These are phyloP conservation scores for Vanrija humicola DNA, from an alignment of 1,284 basidiomycete genomes.

Conservation along the genomic window DNA sequence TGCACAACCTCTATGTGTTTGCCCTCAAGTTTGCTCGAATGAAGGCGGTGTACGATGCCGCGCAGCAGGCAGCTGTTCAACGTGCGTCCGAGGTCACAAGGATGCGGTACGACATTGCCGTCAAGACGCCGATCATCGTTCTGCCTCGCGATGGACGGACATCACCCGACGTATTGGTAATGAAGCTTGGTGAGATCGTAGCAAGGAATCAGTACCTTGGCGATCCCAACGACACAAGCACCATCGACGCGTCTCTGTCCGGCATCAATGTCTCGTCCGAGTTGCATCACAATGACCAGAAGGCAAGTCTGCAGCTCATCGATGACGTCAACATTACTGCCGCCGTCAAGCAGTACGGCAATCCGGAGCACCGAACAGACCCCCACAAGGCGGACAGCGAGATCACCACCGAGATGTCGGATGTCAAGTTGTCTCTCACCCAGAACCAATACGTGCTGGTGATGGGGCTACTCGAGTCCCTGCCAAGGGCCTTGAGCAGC, in stretches of 20 bases:
- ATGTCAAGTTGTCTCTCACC: constrained; percentile 84
- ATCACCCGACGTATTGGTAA: constrained; percentile 67
- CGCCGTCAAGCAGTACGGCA: constrained; percentile 60
- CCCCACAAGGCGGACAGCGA: constrained; percentile 63
- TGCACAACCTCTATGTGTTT: constrained; percentile 82
- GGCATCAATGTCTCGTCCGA: constrained; percentile 82
- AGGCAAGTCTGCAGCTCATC: constrained; percentile 73
- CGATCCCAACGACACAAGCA: constrained; percentile 55
- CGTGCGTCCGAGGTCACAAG: constrained; percentile 75
- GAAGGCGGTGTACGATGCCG: constrained; percentile 90
- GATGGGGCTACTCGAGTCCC: constrained; percentile 65
- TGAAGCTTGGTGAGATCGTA: constrained; percentile 84
- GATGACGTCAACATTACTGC: constrained; percentile 82
- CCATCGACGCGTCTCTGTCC: constrained; percentile 70
- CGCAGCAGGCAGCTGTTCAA: constrained; percentile 86
- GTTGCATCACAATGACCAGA: constrained; percentile 54
- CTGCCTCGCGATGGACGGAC: constrained; percentile 69
- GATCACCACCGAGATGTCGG: constrained; percentile 64
- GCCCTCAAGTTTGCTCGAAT: constrained; percentile 81
- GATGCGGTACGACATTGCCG: constrained; percentile 85
- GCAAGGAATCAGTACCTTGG: constrained; percentile 73
- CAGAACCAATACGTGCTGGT: constrained; percentile 84
- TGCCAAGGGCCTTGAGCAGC: constrained; percentile 62
- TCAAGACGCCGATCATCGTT: constrained; percentile 90
- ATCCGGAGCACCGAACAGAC: constrained; percentile 49